Evolutionary conservation across 1,284 basidiomycete genomes (phyloP).

Genomic region (Naganishia albida): DNA sequence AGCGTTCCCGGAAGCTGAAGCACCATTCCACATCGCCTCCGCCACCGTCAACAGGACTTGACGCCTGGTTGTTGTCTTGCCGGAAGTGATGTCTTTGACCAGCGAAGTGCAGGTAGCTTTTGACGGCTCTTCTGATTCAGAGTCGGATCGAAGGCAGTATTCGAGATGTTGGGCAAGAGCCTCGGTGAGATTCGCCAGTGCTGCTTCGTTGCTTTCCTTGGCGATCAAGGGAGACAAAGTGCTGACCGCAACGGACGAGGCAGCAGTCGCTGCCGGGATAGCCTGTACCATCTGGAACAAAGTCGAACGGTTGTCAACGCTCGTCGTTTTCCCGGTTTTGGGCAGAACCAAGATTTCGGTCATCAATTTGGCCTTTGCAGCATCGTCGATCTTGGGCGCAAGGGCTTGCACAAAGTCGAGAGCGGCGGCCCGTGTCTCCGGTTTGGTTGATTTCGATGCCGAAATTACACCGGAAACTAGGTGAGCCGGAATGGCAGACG

Average conservation of each 20-base stretch:
- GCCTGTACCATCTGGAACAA: conserved; percentile 73
- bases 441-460: conserved; percentile 75
- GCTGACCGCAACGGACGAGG: conserved; percentile 63
- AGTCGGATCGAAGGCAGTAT: conserved; percentile 58
- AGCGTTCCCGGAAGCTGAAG: conserved; percentile 48
- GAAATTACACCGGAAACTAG: conserved; percentile 68
- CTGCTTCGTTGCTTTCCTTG: conserved; percentile 74
- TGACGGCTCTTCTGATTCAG: conserved; percentile 52
- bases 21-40: conserved; percentile 55
- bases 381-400: conserved; percentile 50
- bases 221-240: conserved; percentile 63
- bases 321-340: conserved; percentile 77
- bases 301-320: conserved; percentile 78
- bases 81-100: conserved; percentile 67
- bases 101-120: conserved; percentile 58
- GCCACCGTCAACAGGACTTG: conserved; percentile 62
- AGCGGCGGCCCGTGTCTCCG: conserved; percentile 63
- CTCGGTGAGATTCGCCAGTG: conserved; percentile 60
- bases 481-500: conserved; percentile 62
- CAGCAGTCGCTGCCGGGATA: conserved; percentile 59
- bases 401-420: conserved; percentile 65
- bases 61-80: conserved; percentile 61
- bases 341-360: conserved; percentile 72
- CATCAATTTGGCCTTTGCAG: conserved; percentile 52
- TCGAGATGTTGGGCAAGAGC: conserved; percentile 65